A percentile compares a stretch with the other conserved stretches of the same genome.
Evolutionary conservation across 2,329 filamentous ascomycete species (phyloP).

Genomic region (Pseudogymnoascus sp.): DNA sequence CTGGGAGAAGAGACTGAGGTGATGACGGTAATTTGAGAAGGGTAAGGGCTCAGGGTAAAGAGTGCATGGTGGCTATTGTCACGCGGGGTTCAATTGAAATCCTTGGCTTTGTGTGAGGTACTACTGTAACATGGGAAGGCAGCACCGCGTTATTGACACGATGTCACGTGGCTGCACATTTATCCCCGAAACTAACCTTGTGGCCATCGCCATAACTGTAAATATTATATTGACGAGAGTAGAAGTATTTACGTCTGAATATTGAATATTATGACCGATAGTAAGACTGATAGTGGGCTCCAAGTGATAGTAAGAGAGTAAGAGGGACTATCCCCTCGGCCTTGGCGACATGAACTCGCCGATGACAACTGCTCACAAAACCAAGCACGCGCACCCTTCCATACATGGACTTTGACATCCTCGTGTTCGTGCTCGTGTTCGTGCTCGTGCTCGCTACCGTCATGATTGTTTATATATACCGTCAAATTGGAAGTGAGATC

Average conservation of each 20-base stretch:
- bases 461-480: too few relatives aligned
- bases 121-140: background rate
- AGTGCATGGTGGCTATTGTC: background rate
- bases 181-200: background rate
- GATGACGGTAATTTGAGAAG: background rate
- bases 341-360: too few relatives aligned
- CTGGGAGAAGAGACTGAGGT: background rate
- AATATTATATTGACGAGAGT: background rate
- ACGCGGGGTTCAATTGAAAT: background rate
- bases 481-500: too few relatives aligned
- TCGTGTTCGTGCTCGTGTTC: too few relatives aligned
- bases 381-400: too few relatives aligned
- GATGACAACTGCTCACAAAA: too few relatives aligned
- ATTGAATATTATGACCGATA: background rate
- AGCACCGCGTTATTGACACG: constrained; percentile 6
- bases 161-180: background rate
- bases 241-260: background rate
- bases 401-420: too few relatives aligned
- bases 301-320: background rate
- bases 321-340: background rate
- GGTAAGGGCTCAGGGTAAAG: background rate
- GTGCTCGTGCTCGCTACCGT: too few relatives aligned
- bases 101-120: background rate
- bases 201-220: background rate
- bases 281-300: background rate